These are phyloP conservation scores for Polyporus tsugae DNA, from an alignment of 1,284 basidiomycete species.

Conservation along the genomic window DNA sequence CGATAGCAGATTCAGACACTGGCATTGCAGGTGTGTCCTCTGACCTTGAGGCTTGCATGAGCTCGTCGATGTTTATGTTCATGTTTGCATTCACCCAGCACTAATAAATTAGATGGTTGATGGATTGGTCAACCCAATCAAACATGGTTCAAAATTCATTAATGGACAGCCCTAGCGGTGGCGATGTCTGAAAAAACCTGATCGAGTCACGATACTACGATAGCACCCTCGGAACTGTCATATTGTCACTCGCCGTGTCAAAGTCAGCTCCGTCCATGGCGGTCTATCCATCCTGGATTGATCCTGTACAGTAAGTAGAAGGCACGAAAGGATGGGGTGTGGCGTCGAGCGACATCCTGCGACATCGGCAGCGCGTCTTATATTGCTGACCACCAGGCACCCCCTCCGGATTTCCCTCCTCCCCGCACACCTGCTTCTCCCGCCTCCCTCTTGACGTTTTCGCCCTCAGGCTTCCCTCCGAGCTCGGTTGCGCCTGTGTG, in stretches of 20 bases:
- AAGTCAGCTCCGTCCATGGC: slow-evolving; percentile 9
- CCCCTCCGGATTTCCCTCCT: neutral
- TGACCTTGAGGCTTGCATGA: neutral
- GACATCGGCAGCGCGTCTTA: neutral
- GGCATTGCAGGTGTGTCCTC: neutral
- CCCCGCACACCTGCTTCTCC: neutral
- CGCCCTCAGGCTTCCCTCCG: neutral
- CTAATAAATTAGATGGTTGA: neutral
- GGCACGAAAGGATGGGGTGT: neutral
- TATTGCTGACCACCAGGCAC: slow-evolving; percentile 5
- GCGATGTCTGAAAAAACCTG: slow-evolving; percentile 12
- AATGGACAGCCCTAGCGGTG: neutral
- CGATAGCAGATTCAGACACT: neutral
- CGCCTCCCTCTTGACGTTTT: neutral
- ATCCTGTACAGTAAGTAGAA: neutral
- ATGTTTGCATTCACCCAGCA: neutral
- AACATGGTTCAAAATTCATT: neutral
- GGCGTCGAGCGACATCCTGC: neutral
- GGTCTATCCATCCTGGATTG: neutral
- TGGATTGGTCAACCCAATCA: neutral
- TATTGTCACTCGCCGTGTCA: slow-evolving; percentile 10
- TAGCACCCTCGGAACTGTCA: slow-evolving; percentile 10
- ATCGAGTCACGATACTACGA: slow-evolving; percentile 8
- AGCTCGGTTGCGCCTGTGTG: neutral
- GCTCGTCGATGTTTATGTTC: neutral